phyloP scores from a whole-genome alignment of 2,329 filamentous ascomycete genomes.

The Mycosphaerella sp. region DNA sequence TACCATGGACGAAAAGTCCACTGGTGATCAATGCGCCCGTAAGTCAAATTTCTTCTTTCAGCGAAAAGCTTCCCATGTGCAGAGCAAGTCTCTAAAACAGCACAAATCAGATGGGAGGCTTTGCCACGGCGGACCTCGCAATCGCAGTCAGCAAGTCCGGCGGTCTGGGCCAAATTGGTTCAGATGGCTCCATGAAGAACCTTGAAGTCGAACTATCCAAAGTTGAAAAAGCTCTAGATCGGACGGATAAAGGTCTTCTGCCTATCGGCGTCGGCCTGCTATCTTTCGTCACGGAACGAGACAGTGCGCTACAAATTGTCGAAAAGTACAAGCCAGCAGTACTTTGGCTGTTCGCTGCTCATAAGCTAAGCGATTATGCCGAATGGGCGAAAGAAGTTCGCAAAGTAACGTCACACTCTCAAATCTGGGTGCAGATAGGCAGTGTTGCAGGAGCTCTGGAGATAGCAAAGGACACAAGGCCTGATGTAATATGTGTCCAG shows the following conservation, averaged over 20 bases:
- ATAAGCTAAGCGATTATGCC: slow-evolving; percentile 34
- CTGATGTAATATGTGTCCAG: slow-evolving; percentile 56
- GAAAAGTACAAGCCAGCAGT: slow-evolving; percentile 51
- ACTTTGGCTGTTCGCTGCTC: slow-evolving; percentile 62
- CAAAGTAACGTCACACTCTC: slow-evolving; percentile 32
- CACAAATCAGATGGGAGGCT: slow-evolving; percentile 34
- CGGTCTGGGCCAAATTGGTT: slow-evolving; percentile 42
- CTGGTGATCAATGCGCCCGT: slow-evolving; percentile 22
- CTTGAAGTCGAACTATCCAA: slow-evolving; percentile 16
- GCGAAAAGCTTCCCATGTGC: background rate
- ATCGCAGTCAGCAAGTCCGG: slow-evolving; percentile 52
- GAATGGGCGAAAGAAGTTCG: slow-evolving; percentile 32
- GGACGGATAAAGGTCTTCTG: slow-evolving; percentile 27
- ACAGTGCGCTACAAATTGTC: slow-evolving; percentile 47
- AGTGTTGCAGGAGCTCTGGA: slow-evolving; percentile 51
- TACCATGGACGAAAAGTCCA: slow-evolving; percentile 17
- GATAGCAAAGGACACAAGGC: slow-evolving; percentile 40
- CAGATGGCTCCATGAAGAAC: slow-evolving; percentile 28
- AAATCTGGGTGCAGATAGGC: slow-evolving; percentile 56
- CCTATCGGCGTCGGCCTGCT: slow-evolving; percentile 59
- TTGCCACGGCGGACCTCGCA: slow-evolving; percentile 51
- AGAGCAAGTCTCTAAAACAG: background rate
- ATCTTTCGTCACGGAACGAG: slow-evolving; percentile 39
- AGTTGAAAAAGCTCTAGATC: slow-evolving; percentile 13
- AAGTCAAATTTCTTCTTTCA: background rate